Percentiles rank a stretch among this genome's conserved stretches.
Evolutionary conservation across 225 moss, liverwort and hornwort genomes (phyloP).

Genomic region (Rhytidiadelphus loreus): DNA sequence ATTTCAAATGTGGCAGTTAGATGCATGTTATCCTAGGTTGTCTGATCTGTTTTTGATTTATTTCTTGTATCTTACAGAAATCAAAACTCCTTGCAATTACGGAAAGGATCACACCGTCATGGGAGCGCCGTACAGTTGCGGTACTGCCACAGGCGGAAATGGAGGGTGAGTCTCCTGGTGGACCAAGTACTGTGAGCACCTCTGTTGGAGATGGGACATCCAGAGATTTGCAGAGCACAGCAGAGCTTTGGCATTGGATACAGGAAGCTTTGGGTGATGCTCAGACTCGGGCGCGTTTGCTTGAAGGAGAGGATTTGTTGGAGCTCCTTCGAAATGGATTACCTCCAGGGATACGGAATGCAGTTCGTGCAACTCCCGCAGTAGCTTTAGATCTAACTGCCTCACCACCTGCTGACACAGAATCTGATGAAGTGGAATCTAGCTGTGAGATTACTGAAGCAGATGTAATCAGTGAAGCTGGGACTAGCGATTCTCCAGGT

Average conservation of each 20-base stretch:
- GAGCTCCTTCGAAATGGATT: slow-evolving; percentile 80
- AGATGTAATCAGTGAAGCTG: slow-evolving; percentile 50
- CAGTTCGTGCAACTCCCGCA: slow-evolving; percentile 37
- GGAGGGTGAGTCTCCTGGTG: slow-evolving; percentile 44
- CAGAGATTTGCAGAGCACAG: slow-evolving; percentile 53
- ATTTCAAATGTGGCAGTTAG: neutral
- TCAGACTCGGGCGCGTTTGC: slow-evolving; percentile 46
- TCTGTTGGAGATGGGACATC: slow-evolving; percentile 25
- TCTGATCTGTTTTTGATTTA: neutral
- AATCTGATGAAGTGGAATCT: slow-evolving; percentile 37
- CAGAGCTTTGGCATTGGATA: slow-evolving; percentile 83
- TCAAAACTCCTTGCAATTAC: slow-evolving; percentile 76
- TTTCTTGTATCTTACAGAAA: slow-evolving; percentile 44
- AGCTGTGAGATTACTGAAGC: slow-evolving; percentile 58
- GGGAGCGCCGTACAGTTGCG: slow-evolving; percentile 46
- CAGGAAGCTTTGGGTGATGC: slow-evolving; percentile 81
- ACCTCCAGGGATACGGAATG: slow-evolving; percentile 70
- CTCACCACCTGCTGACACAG: slow-evolving; percentile 24
- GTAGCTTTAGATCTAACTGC: slow-evolving; percentile 6
- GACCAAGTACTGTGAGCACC: slow-evolving; percentile 16
- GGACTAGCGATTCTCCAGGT: slow-evolving; percentile 47
- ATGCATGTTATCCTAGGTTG: neutral
- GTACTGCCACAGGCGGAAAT: slow-evolving; percentile 23
- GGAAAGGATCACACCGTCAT: slow-evolving; percentile 62
- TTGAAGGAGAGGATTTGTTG: slow-evolving; percentile 79